Conservation (phyloP, 1,139 yeast genomes). For the Geotrichum australiense region DNA sequence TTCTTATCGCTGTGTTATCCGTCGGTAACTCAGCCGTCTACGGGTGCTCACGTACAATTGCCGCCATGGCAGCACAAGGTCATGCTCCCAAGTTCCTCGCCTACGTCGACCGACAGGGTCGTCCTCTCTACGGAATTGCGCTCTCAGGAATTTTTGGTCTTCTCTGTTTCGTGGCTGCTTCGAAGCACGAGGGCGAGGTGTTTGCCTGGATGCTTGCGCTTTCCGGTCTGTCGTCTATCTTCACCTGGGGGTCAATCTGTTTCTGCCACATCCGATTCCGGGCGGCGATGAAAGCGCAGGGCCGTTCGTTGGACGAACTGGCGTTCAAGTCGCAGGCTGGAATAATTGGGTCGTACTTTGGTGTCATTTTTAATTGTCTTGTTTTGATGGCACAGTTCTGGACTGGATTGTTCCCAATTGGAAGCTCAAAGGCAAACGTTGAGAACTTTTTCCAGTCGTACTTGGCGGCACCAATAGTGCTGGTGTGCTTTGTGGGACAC, state of each 20-base stretch:
- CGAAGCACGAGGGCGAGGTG: slow-evolving; percentile 57
- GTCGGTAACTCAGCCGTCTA: slow-evolving; percentile 73
- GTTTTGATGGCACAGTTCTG: slow-evolving; percentile 77
- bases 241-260: slow-evolving; percentile 79
- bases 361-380: slow-evolving; percentile 50
- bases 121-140: slow-evolving; percentile 64
- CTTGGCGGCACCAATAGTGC: slow-evolving; percentile 48
- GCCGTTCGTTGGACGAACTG: slow-evolving; percentile 57
- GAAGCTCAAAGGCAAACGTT: slow-evolving; percentile 39
- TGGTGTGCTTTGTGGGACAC: slow-evolving; percentile 45
- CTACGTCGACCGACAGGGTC: slow-evolving; percentile 66
- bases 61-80: slow-evolving; percentile 75
- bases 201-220: slow-evolving; percentile 78
- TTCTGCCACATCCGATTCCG: slow-evolving; percentile 75
- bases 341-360: slow-evolving; percentile 60
- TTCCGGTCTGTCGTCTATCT: slow-evolving; percentile 75
- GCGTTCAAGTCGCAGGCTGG: slow-evolving; percentile 69
- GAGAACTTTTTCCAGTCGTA: slow-evolving; percentile 46
- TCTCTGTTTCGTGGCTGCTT: slow-evolving; percentile 60
- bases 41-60: slow-evolving; percentile 75
- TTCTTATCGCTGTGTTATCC: slow-evolving; percentile 61
- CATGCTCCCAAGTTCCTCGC: slow-evolving; percentile 67
- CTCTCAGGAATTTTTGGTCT: slow-evolving; percentile 56
- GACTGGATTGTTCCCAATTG: slow-evolving; percentile 69
- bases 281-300: slow-evolving; percentile 59